phyloP scores from a whole-genome alignment of 805 yeast genomes.

The Spathaspora gorwiae region DNA sequence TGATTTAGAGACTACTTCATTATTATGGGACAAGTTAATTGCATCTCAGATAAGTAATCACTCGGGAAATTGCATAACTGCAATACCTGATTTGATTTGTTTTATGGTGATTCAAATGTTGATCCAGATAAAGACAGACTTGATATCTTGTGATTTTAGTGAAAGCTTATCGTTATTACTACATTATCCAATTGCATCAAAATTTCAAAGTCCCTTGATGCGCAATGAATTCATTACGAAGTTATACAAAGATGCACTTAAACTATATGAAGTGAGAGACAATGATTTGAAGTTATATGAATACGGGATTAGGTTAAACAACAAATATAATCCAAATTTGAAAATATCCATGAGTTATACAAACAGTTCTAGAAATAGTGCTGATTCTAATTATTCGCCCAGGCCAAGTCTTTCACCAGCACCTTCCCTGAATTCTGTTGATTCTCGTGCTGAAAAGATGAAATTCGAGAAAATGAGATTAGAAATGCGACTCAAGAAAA shows the following conservation, averaged over 20 bases:
- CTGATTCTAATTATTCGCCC: slow-evolving; percentile 14
- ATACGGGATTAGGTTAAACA: slow-evolving; percentile 38
- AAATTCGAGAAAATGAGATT: slow-evolving; percentile 43
- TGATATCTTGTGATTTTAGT: slow-evolving; percentile 47
- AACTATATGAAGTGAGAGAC: slow-evolving; percentile 27
- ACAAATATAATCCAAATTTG: slow-evolving; percentile 34
- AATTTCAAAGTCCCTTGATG: slow-evolving; percentile 8
- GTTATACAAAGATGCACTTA: slow-evolving; percentile 30
- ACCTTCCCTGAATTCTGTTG: slow-evolving; percentile 6
- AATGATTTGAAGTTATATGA: slow-evolving; percentile 36
- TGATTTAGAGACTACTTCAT: slow-evolving; percentile 26
- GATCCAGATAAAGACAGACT: slow-evolving; percentile 39
- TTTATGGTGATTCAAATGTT: slow-evolving; percentile 40
- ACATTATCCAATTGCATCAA: slow-evolving; percentile 42
- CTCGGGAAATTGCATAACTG: slow-evolving; percentile 6
- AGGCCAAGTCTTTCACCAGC: slow-evolving; percentile 2
- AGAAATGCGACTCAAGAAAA: slow-evolving; percentile 45
- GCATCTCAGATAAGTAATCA: slow-evolving; percentile 11
- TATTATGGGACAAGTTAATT: slow-evolving; percentile 49
- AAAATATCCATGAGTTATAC: slow-evolving; percentile 22
- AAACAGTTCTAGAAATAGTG: slow-evolving; percentile 18
- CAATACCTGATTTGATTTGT: slow-evolving; percentile 34
- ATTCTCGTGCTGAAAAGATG: slow-evolving; percentile 29
- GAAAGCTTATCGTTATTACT: slow-evolving; percentile 46
- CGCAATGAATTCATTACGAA: slow-evolving; percentile 17